Evolutionary conservation across 148 eudicot species (phyloP), one percentile per base, ranked within the genome.

Genomic region (Hydrangea macrophylla): DNA sequence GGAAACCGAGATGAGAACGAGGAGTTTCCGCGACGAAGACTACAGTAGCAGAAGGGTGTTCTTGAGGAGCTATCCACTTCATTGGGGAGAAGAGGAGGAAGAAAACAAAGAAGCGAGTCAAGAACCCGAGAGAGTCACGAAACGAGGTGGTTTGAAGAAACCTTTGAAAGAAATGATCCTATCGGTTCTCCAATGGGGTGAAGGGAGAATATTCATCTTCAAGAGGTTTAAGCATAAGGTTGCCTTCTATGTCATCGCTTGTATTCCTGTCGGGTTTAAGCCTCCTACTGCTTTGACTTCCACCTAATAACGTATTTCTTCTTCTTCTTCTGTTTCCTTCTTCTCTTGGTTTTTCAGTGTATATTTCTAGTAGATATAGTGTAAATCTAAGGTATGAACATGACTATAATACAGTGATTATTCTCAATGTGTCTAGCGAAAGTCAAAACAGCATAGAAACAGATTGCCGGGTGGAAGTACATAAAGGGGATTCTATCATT

Each of bases 21-120:
- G 74, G 70, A 82, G 85, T 57, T 82, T 82, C 48, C 80, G 85
- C 0, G 4, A 78, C 39, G 85, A 82, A 73, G 85, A 82, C 57
- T 82, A 73, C 74, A 79, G 60, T 73, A 79, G 39, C 26, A 76
- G 86, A 69, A 76, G 80, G 62, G 82, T 63, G 31, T 82, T 82
- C 74, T 60, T 82, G 68, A 79, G 80, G 70, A 82, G 86, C 68
- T 79, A 82, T 68, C 83, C 80, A 6, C 86, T 82, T 39, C 74
- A 70, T 13, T 73, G 80, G 71, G 77, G 73, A 44, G 75, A 45
- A 42, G 73, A 76, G 30, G 69, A 42, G 5, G 69, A 73, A 63
- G 40, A 48, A 60, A 44, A 44, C 60, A n/a, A n/a, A n/a, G n/a
- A n/a, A n/a, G n/a, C n/a, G n/a, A 59, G 65, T 39, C 45, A 45